A percentile compares a stretch with the other conserved stretches of the same genome.
phyloP scores from a whole-genome alignment of 2,329 filamentous ascomycete genomes.

The Dendryphion nanum region DNA sequence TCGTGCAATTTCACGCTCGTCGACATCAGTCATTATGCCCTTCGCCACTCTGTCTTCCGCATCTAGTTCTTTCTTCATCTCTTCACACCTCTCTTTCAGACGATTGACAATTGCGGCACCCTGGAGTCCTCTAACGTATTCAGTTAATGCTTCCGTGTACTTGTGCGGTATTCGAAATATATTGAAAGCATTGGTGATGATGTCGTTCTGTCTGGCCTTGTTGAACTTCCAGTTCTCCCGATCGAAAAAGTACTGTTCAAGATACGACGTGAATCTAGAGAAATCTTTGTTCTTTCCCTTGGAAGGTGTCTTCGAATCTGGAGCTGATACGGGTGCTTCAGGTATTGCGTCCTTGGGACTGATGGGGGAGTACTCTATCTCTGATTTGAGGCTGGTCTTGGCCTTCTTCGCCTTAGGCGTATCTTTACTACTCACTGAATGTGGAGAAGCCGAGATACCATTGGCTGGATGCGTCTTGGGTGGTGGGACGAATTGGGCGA shows the following conservation, averaged over 20 bases:
- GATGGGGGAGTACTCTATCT: background rate
- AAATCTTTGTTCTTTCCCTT: constrained; percentile 48
- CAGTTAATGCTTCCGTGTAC: constrained; percentile 68
- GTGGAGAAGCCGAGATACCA: constrained; percentile 6
- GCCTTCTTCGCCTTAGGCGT: constrained; percentile 13
- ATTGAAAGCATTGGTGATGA: constrained; percentile 81
- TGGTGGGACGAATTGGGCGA: constrained; percentile 25
- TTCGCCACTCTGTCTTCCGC: constrained; percentile 23
- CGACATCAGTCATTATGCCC: constrained; percentile 32
- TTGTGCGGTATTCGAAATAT: constrained; percentile 66
- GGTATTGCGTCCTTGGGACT: background rate
- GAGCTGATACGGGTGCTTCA: background rate
- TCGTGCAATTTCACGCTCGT: constrained; percentile 35
- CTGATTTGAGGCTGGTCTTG: background rate
- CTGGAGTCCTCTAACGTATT: constrained; percentile 78
- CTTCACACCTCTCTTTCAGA: constrained; percentile 64
- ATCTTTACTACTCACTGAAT: constrained; percentile 13
- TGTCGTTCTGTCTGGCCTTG: constrained; percentile 82
- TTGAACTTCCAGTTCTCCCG: constrained; percentile 88
- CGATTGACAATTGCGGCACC: constrained; percentile 67
- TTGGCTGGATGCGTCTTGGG: constrained; percentile 21
- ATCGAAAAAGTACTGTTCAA: constrained; percentile 70
- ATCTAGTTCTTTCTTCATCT: constrained; percentile 57
- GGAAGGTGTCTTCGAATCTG: constrained; percentile 1
- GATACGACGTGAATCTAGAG: constrained; percentile 70